A percentile compares a stretch with the other conserved stretches of the same genome.
Evolutionary conservation across 441 rosid species (phyloP).

Genomic region (Arabidopsis hybrid): DNA sequence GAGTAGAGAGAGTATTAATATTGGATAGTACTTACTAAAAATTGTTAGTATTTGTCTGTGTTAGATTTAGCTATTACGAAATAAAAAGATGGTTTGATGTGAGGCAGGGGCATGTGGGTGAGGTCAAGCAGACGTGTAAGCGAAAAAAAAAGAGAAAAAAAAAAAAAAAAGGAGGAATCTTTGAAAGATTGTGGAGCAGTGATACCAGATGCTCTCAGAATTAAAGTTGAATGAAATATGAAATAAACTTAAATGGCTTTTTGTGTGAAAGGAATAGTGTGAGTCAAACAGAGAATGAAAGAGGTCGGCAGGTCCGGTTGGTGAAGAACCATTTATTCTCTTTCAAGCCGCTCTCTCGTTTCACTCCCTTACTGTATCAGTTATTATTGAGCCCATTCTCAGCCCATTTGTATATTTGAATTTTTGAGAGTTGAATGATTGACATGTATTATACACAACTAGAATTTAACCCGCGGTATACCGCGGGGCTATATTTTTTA

Average conservation of each 20-base stretch:
- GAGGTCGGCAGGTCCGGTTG: conserved; percentile 35
- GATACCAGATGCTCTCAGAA: conserved; percentile 28
- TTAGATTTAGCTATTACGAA: conserved; percentile 4
- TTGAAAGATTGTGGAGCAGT: conserved; percentile 34
- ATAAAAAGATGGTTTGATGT: conserved; percentile 17
- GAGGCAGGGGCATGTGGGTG: conserved; percentile 45
- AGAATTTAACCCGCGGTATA: too few species aligned
- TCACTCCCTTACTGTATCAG: neutral
- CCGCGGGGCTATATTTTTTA: too few species aligned
- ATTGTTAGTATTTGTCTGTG: neutral
- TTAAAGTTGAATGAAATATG: conserved; percentile 29
- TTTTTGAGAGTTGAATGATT: neutral
- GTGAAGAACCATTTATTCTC: conserved; percentile 37
- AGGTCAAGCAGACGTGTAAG: conserved; percentile 43
- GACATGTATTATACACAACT: too few species aligned
- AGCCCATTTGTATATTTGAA: conserved; percentile 21
- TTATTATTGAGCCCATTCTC: conserved; percentile 27
- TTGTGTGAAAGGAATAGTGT: conserved; percentile 22
- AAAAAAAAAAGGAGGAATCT: conserved; percentile 35
- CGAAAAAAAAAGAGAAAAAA: neutral
- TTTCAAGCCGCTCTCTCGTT: conserved; percentile 12
- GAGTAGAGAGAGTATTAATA: too few species aligned
- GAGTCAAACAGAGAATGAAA: conserved; percentile 31
- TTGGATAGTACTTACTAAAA: too few species aligned
- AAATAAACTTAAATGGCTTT: neutral